These are phyloP conservation scores for Mollisiaceae sp. DNA, from an alignment of 2,329 filamentous ascomycete species.

Conservation along the genomic window DNA sequence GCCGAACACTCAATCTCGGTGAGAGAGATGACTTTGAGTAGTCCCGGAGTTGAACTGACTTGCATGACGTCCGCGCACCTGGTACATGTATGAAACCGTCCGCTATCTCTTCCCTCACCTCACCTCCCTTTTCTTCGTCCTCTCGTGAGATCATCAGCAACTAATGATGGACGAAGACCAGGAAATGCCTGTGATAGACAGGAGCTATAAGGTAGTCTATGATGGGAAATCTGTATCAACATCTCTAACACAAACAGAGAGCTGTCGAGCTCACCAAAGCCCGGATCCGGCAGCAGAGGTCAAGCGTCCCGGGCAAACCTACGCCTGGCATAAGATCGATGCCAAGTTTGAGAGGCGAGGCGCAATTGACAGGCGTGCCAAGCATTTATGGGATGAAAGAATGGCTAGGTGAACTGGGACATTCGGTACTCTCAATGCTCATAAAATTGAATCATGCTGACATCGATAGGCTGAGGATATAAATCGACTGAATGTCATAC, in stretches of 20 bases:
- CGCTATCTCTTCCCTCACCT: neutral
- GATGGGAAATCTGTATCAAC: too few relatives aligned
- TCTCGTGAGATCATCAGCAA: conserved; percentile 5
- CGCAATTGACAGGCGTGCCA: conserved; percentile 17
- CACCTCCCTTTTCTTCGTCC: neutral
- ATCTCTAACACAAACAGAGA: neutral
- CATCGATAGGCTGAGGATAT: conserved; percentile 17
- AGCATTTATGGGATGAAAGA: conserved; percentile 76
- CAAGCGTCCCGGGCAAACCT: conserved; percentile 8
- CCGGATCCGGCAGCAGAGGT: neutral
- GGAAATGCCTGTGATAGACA: conserved; percentile 6
- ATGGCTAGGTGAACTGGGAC: conserved; percentile 78
- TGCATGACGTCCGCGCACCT: neutral
- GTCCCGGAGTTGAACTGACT: neutral
- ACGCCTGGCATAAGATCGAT: conserved; percentile 10
- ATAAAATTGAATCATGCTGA: conserved; percentile 5
- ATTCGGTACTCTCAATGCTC: conserved; percentile 54
- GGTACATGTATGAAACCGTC: conserved; percentile 12
- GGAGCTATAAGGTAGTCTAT: conserved; percentile 13
- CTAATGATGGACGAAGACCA: conserved; percentile 6
- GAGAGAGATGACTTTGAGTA: neutral
- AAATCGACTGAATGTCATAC: conserved; percentile 61
- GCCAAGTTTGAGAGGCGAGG: conserved; percentile 12
- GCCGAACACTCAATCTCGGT: neutral
- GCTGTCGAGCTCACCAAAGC: neutral